Conservation (phyloP, 805 yeast species). For the Wickerhamomyces chambardii region DNA sequence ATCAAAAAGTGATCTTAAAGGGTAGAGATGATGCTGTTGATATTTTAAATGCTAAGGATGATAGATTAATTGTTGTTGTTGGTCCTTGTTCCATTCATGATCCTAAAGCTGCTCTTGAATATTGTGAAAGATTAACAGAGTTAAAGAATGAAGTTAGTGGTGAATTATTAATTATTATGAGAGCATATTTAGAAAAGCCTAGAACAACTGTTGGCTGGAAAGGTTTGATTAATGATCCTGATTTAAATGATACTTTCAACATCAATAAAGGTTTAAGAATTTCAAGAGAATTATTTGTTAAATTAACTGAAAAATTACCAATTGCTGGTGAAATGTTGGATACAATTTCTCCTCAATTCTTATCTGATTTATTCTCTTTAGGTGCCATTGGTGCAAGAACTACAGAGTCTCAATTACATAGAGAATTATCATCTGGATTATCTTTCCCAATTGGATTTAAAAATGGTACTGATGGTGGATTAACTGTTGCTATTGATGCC, state of each 20-base stretch:
- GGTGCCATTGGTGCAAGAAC: conserved; percentile 99
- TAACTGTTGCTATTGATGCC: conserved; percentile 91
- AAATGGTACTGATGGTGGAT: conserved; percentile 95
- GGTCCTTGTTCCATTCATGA: conserved; percentile 99
- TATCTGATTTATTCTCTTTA: conserved; percentile 81
- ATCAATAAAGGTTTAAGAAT: conserved; percentile 90
- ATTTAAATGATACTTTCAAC: conserved; percentile 83
- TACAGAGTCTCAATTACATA: conserved; percentile 95
- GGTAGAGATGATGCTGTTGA: conserved; percentile 77
- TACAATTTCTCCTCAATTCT: conserved; percentile 93
- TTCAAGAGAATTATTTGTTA: conserved; percentile 77
- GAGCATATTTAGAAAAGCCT: conserved; percentile 97
- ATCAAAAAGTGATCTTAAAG: conserved; percentile 54
- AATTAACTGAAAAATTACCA: conserved; percentile 72
- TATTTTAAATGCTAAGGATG: conserved; percentile 68
- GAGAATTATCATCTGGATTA: conserved; percentile 95
- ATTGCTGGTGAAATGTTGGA: conserved; percentile 98
- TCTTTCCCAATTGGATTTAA: conserved; percentile 99
- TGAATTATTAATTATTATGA: conserved; percentile 84
- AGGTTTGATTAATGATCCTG: conserved; percentile 96
- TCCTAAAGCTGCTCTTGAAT: conserved; percentile 80
- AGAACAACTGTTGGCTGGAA: conserved; percentile 99
- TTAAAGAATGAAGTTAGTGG: conserved; percentile 61
- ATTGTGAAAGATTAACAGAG: conserved; percentile 60
- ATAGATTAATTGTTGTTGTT: conserved; percentile 78